Base-by-base conservation (phyloP, 768 basidiomycete species). In the Pisolithus orientalis region DNA sequence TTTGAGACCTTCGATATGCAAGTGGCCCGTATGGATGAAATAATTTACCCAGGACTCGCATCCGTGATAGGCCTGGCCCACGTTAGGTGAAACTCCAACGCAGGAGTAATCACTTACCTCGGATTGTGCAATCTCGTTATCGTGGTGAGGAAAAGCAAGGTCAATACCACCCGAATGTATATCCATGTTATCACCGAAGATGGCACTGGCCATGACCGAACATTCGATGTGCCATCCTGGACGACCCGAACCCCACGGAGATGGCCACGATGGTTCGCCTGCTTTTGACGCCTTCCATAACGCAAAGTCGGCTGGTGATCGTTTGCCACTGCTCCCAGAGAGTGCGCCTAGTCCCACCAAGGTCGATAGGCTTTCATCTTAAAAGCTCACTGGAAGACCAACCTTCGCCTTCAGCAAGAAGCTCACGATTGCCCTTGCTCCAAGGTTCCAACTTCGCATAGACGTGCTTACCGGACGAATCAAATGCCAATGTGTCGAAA, bases 191-290 rank as follows among this genome's bases (percentile, higher is more conserved):
- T 85, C 80, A 3, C 94, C 95, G 43, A 97, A 75, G 45, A 97
- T 75, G 31, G 87, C 93, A 57, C 83, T 88, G 16, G 94, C 94
- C 95, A 99, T 99, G 32, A 96, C 95, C 4, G 91, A 94, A 71
- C 95, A 99, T 67, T 99, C 95, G 53, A 99, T 98, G 67, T 99
- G 95, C 95, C 95, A 99, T 14, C 95, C 95, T 3, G 95, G 95
- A 40, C 95, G 79, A n/a, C 94, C 94, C 39, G 74, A 75, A 16
- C 96, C 96, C 96, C 96, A 99, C 5, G 92, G 87, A 10, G 94
- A 96, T 0, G 86, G 82, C 95, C 96, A 99, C 3, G 85, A 85
- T 2, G 96, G 96, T 67, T 99, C 96, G 6, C 96, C 96, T 2
- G 92, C 83, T 73, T 94, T 95, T 29, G 92, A 91, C 2, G 89